Evolutionary conservation across 2,329 filamentous ascomycete species (phyloP), one percentile per base, ranked within the genome.

Genomic region (Geosmithia putterillii): DNA sequence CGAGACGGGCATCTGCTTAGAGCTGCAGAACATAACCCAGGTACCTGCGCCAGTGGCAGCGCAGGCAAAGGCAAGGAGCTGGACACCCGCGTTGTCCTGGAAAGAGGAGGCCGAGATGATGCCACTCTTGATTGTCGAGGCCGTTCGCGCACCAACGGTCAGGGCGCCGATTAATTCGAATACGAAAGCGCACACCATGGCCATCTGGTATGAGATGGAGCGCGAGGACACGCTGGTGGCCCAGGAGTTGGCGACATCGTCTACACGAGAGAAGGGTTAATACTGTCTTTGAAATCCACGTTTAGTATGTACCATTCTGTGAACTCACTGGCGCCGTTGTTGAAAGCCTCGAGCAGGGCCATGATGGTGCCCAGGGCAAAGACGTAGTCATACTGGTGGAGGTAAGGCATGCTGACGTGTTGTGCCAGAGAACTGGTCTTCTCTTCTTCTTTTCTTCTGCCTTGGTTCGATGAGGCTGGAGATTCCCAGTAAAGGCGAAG

Each of bases 321-420:
- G 47, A 49, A 75, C 79, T 64, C 65, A 85, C 81, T 86, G 54
- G 82, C 82, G 60, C 82, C 82, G 60, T 85, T 86, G 72, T 86
- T 86, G 72, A 70, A 86, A 48, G 82, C 82, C 64, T 86, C 82
- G 41, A 86, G 76, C 61, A 86, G 62, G 65, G 82, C 81, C 71
- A 86, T 86, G 54, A 80, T 65, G 22, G 81, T 86, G 75, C 82
- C 82, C 52, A 86, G 80, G 66, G 68, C 82, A 58, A 86, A 86
- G 55, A 86, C 61, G 60, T 86, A 86, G 53, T 72, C 76, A 60
- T 83, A 85, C 53, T 79, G 23, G 23, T 25, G 23, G 23, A 25
- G 23, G 23, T 25, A 25, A 25, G 23, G 23, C 23, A 25, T 25
- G 23, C 10, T 25, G 23, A 25, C 23, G 6, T 25, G 10, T 25